These are phyloP conservation scores for Mycotypha africana DNA, from an alignment of 371 early-diverging fungal genomes.

Conservation along the genomic window DNA sequence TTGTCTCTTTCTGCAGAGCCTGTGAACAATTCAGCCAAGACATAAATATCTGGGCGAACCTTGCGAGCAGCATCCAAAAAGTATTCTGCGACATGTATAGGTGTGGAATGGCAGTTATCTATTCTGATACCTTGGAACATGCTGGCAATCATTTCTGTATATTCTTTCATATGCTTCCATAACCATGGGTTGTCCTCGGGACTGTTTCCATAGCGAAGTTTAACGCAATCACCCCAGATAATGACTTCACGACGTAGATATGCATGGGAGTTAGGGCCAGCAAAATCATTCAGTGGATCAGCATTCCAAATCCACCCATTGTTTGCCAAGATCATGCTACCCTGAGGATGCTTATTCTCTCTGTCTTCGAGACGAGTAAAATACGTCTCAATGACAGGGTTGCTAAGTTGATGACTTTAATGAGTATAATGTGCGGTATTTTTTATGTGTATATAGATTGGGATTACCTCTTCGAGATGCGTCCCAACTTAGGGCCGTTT, in stretches of 20 bases:
- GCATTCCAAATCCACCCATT: conserved; percentile 99
- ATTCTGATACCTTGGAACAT: conserved; percentile 95
- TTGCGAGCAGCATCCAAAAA: conserved; percentile 84
- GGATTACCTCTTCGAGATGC: conserved; percentile 44
- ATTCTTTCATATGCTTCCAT: conserved; percentile 88
- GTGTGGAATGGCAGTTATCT: conserved; percentile 98
- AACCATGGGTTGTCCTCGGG: conserved; percentile 92
- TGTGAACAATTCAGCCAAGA: conserved; percentile 95
- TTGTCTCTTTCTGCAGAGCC: conserved; percentile 91
- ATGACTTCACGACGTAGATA: conserved; percentile 93
- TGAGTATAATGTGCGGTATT: not conserved
- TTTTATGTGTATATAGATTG: not conserved
- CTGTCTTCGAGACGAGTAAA: conserved; percentile 73
- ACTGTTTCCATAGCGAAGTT: conserved; percentile 84
- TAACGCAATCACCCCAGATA: conserved; percentile 98
- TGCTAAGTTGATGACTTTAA: conserved; percentile 26
- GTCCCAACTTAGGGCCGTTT: conserved; percentile 56
- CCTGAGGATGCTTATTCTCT: conserved; percentile 48
- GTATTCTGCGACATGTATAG: conserved; percentile 90
- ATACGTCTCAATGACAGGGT: conserved; percentile 85
- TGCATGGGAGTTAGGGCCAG: conserved; percentile 75
- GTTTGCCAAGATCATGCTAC: conserved; percentile 74
- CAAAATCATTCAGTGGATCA: conserved; percentile 91
- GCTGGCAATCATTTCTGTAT: conserved; percentile 83
- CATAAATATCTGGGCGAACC: conserved; percentile 87